Evolutionary conservation across 2,329 filamentous ascomycete genomes (phyloP), one percentile per base, ranked within the genome.

Genomic region (Tolypocladium nubicola): DNA sequence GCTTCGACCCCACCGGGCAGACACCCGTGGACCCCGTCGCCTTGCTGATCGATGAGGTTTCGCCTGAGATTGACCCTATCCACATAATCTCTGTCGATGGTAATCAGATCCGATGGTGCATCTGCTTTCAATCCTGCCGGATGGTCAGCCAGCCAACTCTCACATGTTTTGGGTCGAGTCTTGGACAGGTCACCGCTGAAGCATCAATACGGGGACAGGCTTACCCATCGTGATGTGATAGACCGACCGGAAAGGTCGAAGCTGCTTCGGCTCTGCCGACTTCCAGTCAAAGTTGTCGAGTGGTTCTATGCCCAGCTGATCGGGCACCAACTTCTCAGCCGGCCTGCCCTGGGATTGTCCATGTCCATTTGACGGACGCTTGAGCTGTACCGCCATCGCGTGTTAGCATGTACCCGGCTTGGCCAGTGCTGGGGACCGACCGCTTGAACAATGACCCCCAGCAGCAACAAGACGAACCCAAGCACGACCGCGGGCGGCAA

Each of bases 141-240:
- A n/a, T 21, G 21, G 4, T 26, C 1, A 55, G 26, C 21, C 11
- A n/a, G 30, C 21, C 26, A 11, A 10, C 6, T 26, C 21, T 7
- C 19, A n/a, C 9, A 2, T 40, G 39, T 2, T 19, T 30, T 16
- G 45, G 16, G 11, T 7, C 9, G 9, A 30, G 43, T 8, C 43
- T 23, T 26, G 43, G 8, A 33, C 14, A 11, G 16, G 14, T 3
- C 45, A 33, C 45, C 6, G 23, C 16, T 19, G 5, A 19, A 9
- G 13, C 37, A 23, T 38, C 21, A 7, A n/a, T 23, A 52, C 39
- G 30, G 35, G 33, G 9, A 21, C 8, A 23, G 21, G 61, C 65
- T 38, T 62, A 77, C 79, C 79, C 79, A 83, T 82, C 0, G 77
- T 80, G 58, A 82, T 80, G 61, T 81, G 70, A 61, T 80, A 82